These are phyloP conservation scores for Saccharomycopsis microspora DNA, from an alignment of 805 yeast species.

Conservation along the genomic window DNA sequence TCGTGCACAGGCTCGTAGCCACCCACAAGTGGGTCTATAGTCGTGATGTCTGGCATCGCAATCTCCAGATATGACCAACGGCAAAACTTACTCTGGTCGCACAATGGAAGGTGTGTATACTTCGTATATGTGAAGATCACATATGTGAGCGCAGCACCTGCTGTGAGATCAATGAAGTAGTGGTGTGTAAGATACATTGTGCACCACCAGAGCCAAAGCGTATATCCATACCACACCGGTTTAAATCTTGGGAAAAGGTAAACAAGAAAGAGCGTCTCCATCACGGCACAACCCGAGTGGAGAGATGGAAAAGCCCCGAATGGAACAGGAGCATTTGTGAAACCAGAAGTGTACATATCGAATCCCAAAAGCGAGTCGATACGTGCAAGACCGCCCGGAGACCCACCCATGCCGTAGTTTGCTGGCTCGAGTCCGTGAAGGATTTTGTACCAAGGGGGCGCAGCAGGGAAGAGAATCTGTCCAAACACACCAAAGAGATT, in stretches of 20 bases:
- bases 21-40: conserved; percentile 9
- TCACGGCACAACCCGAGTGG: conserved; percentile 89
- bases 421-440: conserved; percentile 83
- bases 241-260: conserved; percentile 69
- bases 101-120: conserved; percentile 55
- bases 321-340: conserved; percentile 76
- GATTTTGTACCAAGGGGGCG: conserved; percentile 95
- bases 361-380: conserved; percentile 72
- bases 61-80: conserved; percentile 54
- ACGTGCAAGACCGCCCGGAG: conserved; percentile 91
- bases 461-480: conserved; percentile 82
- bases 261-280: conserved; percentile 81
- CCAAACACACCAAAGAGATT: conserved; percentile 74
- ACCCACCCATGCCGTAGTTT: conserved; percentile 80
- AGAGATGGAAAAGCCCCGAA: conserved; percentile 87
- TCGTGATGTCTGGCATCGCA: conserved; percentile 18
- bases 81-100: conserved; percentile 41
- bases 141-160: conserved; percentile 81
- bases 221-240: conserved; percentile 62
- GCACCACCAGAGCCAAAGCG: conserved; percentile 96
- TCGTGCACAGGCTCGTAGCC: too few relatives aligned
- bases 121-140: conserved; percentile 44
- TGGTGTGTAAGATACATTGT: conserved; percentile 98
- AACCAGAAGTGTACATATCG: conserved; percentile 74
- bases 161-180: conserved; percentile 87